Base-by-base conservation (phyloP, 768 basidiomycete genomes). In the Daedalea quercina region DNA sequence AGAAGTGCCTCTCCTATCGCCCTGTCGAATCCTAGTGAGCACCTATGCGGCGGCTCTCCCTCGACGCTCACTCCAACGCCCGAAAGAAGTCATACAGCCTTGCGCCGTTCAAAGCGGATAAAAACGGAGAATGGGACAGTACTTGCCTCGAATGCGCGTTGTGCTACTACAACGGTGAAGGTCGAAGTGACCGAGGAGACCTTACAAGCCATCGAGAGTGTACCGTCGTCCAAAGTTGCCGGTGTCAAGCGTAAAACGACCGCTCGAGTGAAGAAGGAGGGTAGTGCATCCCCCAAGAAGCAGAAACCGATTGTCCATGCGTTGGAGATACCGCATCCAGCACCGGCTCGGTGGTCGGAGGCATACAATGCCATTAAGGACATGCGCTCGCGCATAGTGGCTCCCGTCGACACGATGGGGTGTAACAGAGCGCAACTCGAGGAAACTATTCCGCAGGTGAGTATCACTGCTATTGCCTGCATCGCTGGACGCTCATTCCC, bases 371-470 rank as follows among this genome's bases (percentile, higher is more conserved):
- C 76, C 1, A 92, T 94, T 44, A 83, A 84, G 61, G 74, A 75
- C 47, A 94, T 94, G 90, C 78, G 90, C 19, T 70, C 81, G 19
- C 72, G 72, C 11, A 78, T 85, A 22, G 70, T 79, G 0, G 94
- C 94, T 0, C 93, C 95, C 0, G 95, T 96, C 1, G 95, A 98
- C 63, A 89, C 85, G 0, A 90, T 94, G 90, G 91, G 92, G 1
- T 91, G 91, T 60, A 82, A 88, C 46, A 77, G 76, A 52, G 85
- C 86, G 0, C 84, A 89, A 54, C 61, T 62, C 47, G 75, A 77
- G 41, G 87, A 88, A 60, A 67, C 61, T 8, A 81, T 87, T 46
- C 85, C 85, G 9, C 83, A 80, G 75, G 90, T 87, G 47, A 52
- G 35, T 37, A 22, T 35, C 13, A n/a, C 9, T 35, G 23, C 34